Conservation (phyloP, 2,329 filamentous ascomycete genomes). For the Aphanocladium album region DNA sequence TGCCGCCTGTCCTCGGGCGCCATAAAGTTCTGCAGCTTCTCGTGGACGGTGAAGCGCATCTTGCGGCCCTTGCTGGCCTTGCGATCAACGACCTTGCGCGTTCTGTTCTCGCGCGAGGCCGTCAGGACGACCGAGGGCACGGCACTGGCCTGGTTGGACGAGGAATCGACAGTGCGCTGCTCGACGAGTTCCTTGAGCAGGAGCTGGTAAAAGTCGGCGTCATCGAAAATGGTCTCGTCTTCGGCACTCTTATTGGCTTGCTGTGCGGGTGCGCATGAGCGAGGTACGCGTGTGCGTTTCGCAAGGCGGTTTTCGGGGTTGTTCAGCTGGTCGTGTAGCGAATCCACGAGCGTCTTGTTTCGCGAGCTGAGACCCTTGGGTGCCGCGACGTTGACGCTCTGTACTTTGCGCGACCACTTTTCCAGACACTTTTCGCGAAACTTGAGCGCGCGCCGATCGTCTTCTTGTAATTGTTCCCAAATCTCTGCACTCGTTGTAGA, state of each 20-base stretch:
- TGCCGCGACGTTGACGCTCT: slow-evolving; percentile 40
- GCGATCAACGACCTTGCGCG: slow-evolving; percentile 80
- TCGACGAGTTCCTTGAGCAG: slow-evolving; percentile 91
- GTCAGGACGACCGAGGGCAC: slow-evolving; percentile 58
- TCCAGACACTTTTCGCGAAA: slow-evolving; percentile 70
- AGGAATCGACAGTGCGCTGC: slow-evolving; percentile 69
- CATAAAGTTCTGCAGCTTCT: slow-evolving; percentile 98
- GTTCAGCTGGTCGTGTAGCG: slow-evolving; percentile 64
- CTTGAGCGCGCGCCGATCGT: slow-evolving; percentile 55
- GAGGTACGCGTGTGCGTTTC: slow-evolving; percentile 63
- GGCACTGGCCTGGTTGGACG: slow-evolving; percentile 39
- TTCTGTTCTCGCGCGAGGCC: slow-evolving; percentile 70
- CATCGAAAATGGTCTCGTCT: slow-evolving; percentile 72
- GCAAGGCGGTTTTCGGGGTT: slow-evolving; percentile 59
- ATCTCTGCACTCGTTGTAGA: slow-evolving; percentile 60
- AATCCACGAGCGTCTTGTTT: slow-evolving; percentile 51
- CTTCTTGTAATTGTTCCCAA: slow-evolving; percentile 64
- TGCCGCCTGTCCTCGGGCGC: slow-evolving; percentile 74
- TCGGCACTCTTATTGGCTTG: slow-evolving; percentile 51
- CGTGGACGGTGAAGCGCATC: slow-evolving; percentile 89
- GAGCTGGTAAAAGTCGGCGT: slow-evolving; percentile 90
- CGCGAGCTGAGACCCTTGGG: slow-evolving; percentile 23
- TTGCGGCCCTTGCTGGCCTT: slow-evolving; percentile 94
- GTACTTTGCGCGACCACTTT: slow-evolving; percentile 78
- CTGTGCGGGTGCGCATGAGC: slow-evolving; percentile 72